Base-by-base conservation (phyloP, 495 filamentous ascomycete genomes). In the Daldinia childiae region DNA sequence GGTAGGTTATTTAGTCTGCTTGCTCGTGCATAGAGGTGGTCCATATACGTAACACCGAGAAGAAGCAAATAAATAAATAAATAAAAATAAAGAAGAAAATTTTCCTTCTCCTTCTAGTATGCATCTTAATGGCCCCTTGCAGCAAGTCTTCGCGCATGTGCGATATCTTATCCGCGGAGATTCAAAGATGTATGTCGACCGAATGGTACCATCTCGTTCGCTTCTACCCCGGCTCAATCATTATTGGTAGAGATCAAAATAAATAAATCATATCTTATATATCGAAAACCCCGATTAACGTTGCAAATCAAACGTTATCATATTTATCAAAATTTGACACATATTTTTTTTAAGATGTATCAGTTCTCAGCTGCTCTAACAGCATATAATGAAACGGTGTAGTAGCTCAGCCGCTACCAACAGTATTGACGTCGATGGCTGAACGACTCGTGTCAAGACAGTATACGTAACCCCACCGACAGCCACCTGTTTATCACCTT, bases 81-180 rank as follows among this genome's bases (percentile, higher is more conserved):
- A n/a, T n/a, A n/a, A n/a, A n/a, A 65, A 45, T 19, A 55, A 62
- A 48, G 27, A 39, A 36, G 24, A 41, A 57, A 32, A 34, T 48
- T 55, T 59, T 17, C 32, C 26, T 19, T 62, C 55, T 62, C 51
- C 57, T 62, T 54, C 59, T 50, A 48, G 32, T 66, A 66, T 73
- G 65, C 57, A 73, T 50, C 59, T 64, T 15, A 9, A 66, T 66
- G 52, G 36, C 71, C 70, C 71, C 71, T 73, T 73, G 71, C 71
- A 73, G 66, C 66, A 62, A 45, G 54, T 21, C 24, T 12, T 9
- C 43, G 19, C 3, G 43, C 17, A 9, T 24, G 36, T 59, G 60
- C 50, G 54, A 66, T 69, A 69, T 73, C 32, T 17, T 45, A 59
- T 30, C 70, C 60, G 58, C 71, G 66, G 66, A 62, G 66, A 69